A percentile compares a stretch with the other conserved stretches of the same genome.
These are phyloP conservation scores for Cyberlindnera samutprakarnensis DNA, from an alignment of 805 yeast species.

Conservation along the genomic window DNA sequence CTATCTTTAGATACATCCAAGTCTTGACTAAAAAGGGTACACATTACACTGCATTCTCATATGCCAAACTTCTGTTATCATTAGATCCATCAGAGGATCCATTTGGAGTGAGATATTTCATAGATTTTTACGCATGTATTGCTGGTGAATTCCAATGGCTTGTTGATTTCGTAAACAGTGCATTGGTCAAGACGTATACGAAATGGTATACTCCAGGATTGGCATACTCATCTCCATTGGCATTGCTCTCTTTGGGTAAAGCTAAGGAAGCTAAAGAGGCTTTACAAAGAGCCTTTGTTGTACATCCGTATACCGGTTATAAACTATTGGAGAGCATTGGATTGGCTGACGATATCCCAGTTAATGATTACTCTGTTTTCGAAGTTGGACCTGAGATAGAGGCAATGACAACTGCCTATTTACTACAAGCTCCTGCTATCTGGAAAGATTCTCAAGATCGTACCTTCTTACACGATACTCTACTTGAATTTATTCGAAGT, in stretches of 20 bases:
- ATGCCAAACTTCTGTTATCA: conserved; percentile 62
- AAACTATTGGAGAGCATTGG: conserved; percentile 43
- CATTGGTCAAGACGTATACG: conserved; percentile 46
- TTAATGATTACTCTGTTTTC: conserved; percentile 18
- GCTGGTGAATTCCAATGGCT: conserved; percentile 59
- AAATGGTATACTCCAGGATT: conserved; percentile 72
- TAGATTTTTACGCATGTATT: conserved; percentile 69
- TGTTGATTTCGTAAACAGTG: conserved; percentile 47
- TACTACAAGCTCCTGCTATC: conserved; percentile 44
- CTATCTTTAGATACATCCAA: conserved; percentile 64
- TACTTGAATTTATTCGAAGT: conserved; percentile 22
- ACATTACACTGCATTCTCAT: conserved; percentile 66
- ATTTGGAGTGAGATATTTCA: conserved; percentile 72
- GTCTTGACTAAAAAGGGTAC: conserved; percentile 73
- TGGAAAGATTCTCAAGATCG: conserved; percentile 46
- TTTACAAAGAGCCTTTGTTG: conserved; percentile 41
- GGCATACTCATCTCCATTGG: conserved; percentile 57
- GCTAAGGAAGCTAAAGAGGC: conserved; percentile 37
- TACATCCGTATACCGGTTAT: conserved; percentile 52
- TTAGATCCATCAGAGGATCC: conserved; percentile 78
- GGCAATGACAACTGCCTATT: conserved; percentile 48
- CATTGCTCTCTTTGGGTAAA: conserved; percentile 41
- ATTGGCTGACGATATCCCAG: conserved; percentile 23
- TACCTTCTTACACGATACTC: conserved; percentile 39
- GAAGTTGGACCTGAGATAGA: conserved; percentile 22